Evolutionary conservation across 1,139 yeast genomes (phyloP), one percentile per base, ranked within the genome.

Genomic region (Kodamaea alishanica): DNA sequence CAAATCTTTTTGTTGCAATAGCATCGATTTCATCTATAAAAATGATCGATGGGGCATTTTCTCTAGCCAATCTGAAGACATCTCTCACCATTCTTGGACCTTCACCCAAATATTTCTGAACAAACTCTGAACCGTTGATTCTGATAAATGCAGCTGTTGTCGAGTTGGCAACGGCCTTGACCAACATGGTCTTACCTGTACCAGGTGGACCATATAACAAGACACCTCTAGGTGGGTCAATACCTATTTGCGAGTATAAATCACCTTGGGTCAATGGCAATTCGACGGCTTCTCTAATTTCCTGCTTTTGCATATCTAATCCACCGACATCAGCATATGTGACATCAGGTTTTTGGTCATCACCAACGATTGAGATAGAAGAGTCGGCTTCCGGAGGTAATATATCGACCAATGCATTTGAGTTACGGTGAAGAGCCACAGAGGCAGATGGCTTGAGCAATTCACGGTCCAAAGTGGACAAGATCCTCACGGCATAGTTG

Each of bases 11-110:
- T 28, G 98, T 92, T 37, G 98, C 99, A 64, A 94, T 94, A 30
- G 99, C 97, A 68, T 94, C 99, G 54, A 94, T 55, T 38, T 50
- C 54, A 39, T 94, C 99, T 55, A 92, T 92, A 64, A 92, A 92
- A 49, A 92, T 92, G 56, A 92, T 94, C 9, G 97, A 80, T 8
- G 99, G 99, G 0, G 97, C 80, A 67, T 94, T 92, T 60, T 94
- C 99, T 55, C 98, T 79, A 2, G 99, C 99, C 49, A 94, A 75
- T 58, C 97, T 76, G 70, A 94, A 94, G 33, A 92, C 97, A 61
- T 94, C 98, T 65, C 98, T 83, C 29, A 92, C 98, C 97, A 94
- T 92, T 69, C 99, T 80, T 44, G 98, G 97, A 54, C 99, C 98
- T 69, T 94, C 99, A 63, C 99, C 99, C 42, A 94, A 77, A 61